Conservation (phyloP, 306 rosid species). For the Glycine tomentella region DNA sequence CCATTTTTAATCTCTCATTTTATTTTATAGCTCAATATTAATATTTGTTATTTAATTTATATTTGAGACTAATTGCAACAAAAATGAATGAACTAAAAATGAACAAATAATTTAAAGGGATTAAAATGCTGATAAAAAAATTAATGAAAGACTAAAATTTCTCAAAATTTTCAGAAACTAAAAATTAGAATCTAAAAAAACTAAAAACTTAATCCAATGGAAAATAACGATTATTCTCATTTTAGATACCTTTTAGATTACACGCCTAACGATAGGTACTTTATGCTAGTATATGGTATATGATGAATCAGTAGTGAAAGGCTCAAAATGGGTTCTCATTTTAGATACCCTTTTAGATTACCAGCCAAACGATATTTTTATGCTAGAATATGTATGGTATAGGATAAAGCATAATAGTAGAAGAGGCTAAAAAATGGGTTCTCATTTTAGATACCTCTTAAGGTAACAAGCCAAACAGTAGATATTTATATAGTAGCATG, state of each 20-base stretch:
- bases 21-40: too few relatives aligned
- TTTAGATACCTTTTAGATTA: constrained; percentile 18
- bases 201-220: too few relatives aligned
- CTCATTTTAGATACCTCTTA: neutral
- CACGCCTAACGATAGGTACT: neutral
- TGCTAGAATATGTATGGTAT: neutral
- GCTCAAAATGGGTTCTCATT: constrained; percentile 9
- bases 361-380: neutral
- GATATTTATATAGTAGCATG: neutral
- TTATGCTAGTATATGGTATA: neutral
- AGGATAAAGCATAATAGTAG: neutral
- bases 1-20: too few relatives aligned
- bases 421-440: constrained; percentile 14
- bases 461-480: neutral
- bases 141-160: too few relatives aligned
- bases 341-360: neutral
- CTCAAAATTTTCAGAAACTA: too few relatives aligned
- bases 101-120: too few relatives aligned
- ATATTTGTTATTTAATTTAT: too few relatives aligned
- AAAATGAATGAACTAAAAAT: too few relatives aligned
- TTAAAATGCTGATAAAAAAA: too few relatives aligned
- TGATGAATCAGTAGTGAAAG: neutral
- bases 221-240: neutral
- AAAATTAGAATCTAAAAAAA: too few relatives aligned
- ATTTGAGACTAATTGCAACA: too few relatives aligned